phyloP scores from a whole-genome alignment of 2,329 filamentous ascomycete genomes.

The Didymella segeticola region DNA sequence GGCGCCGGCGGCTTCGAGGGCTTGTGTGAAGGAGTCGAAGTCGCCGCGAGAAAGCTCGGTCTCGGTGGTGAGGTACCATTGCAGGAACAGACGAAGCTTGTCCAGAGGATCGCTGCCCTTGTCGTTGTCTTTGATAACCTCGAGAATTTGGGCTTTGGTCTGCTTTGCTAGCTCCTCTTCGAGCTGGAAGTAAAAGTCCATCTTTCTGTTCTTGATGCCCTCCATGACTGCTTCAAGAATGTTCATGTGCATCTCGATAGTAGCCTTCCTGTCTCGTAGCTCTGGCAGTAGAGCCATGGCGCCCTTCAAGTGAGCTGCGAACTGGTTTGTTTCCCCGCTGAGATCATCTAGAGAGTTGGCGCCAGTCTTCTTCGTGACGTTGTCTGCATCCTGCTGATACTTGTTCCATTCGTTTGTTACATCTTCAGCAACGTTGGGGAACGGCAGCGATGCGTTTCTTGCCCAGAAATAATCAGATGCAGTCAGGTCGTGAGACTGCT shows the following conservation, averaged over 20 bases:
- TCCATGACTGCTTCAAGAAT: conserved; percentile 80
- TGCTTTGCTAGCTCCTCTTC: conserved; percentile 94
- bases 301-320: conserved; percentile 92
- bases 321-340: conserved; percentile 85
- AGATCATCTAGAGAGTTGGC: conserved; percentile 92
- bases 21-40: conserved; percentile 85
- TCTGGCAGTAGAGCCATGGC: conserved; percentile 93
- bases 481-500: conserved; percentile 88
- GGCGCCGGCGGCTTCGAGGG: conserved; percentile 75
- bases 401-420: conserved; percentile 92
- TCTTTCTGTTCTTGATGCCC: conserved; percentile 91
- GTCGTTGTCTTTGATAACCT: conserved; percentile 78
- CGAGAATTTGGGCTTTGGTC: conserved; percentile 85
- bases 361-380: conserved; percentile 94
- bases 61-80: conserved; percentile 90
- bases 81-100: conserved; percentile 92
- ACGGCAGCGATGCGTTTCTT: conserved; percentile 87
- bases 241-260: conserved; percentile 95
- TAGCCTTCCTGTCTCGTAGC: conserved; percentile 82
- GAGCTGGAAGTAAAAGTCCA: conserved; percentile 95
- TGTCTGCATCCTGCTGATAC: conserved; percentile 94
- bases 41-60: conserved; percentile 83
- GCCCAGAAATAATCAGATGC: conserved; percentile 96
- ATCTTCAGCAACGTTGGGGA: conserved; percentile 94
- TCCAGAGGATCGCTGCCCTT: conserved; percentile 87